A percentile compares a stretch with the other conserved stretches of the same genome.
phyloP scores from a whole-genome alignment of 495 filamentous ascomycete genomes.

The Ramalina peruviana region DNA sequence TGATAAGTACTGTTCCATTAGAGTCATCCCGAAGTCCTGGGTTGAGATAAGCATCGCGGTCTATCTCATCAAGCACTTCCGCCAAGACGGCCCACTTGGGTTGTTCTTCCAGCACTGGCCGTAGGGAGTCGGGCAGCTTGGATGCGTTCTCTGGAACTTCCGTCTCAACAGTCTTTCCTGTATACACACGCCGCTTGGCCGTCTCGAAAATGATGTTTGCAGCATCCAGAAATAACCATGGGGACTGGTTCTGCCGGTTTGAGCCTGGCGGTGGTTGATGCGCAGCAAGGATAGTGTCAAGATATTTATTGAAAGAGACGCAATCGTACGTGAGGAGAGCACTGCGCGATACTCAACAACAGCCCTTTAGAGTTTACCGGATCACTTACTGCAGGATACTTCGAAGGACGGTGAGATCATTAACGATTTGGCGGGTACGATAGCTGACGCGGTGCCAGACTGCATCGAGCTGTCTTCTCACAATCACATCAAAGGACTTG shows the following conservation, averaged over 20 bases:
- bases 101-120: slow-evolving; percentile 82
- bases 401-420: slow-evolving; percentile 72
- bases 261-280: slow-evolving; percentile 80
- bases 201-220: slow-evolving; percentile 89
- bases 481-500: slow-evolving; percentile 77
- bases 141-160: slow-evolving; percentile 23
- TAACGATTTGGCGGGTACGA: slow-evolving; percentile 86
- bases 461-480: slow-evolving; percentile 82
- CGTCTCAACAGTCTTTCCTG: slow-evolving; percentile 43
- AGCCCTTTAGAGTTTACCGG: background rate
- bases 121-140: slow-evolving; percentile 51
- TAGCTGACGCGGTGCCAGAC: slow-evolving; percentile 96
- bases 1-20: slow-evolving; percentile 80
- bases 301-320: slow-evolving; percentile 80
- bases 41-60: slow-evolving; percentile 78
- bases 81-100: slow-evolving; percentile 86
- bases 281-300: slow-evolving; percentile 86
- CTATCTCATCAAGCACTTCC: slow-evolving; percentile 84
- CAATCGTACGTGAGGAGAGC: slow-evolving; percentile 75
- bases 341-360: slow-evolving; percentile 16
- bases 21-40: slow-evolving; percentile 64
- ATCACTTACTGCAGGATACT: slow-evolving; percentile 60
- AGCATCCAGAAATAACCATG: slow-evolving; percentile 93
- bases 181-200: slow-evolving; percentile 80
- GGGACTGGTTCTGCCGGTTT: slow-evolving; percentile 76